Base-by-base conservation (phyloP, 495 filamentous ascomycete genomes). In the Podospora comata region DNA sequence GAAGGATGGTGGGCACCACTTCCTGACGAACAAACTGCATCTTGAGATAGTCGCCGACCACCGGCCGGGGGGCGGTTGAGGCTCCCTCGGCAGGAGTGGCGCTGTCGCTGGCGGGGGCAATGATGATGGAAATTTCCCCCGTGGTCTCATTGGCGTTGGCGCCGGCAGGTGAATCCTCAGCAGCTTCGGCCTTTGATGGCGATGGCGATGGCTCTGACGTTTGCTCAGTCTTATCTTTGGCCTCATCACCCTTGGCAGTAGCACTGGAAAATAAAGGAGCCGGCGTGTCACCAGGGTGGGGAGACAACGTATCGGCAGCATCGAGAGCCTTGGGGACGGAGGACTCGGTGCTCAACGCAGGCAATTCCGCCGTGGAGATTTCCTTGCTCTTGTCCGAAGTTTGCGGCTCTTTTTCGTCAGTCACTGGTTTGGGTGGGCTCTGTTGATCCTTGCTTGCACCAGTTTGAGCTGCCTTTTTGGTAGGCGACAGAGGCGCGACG, bases 21-120 rank as follows among this genome's bases (percentile, higher is more conserved):
- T 87, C 85, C 74, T 98, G 87, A 78, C 97, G 89, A 18, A 98
- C 94, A 77, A 99, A 97, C 82, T 92, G 92, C 79, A 97, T 94
- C 78, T 99, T 99, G 65, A 99, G 84, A 72, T 89, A 92, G 76
- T 99, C 95, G 18, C 95, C 95, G n/a, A 99, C 95, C 27, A 99
- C 94, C 9, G 93, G 92, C n/a, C 85, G 84, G 6, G 71, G 39
- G 0, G 57, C 65, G 65, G 65, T 72, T 44, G 71, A 58, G 39
- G 60, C 68, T 15, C 67, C 68, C 16, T 68, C 64, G 11, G 63
- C 62, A 7, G 71, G 63, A 0, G 67, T 68, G 11, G 67, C n/a
- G 18, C 66, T 44, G 16, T 72, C 73, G 11, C 60, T 64, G 19
- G 68, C 44, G 39, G 68, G 70, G 6, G 53, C 68, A 9, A 70